phyloP scores from a whole-genome alignment of 768 basidiomycete genomes.

The Suillus luteus region DNA sequence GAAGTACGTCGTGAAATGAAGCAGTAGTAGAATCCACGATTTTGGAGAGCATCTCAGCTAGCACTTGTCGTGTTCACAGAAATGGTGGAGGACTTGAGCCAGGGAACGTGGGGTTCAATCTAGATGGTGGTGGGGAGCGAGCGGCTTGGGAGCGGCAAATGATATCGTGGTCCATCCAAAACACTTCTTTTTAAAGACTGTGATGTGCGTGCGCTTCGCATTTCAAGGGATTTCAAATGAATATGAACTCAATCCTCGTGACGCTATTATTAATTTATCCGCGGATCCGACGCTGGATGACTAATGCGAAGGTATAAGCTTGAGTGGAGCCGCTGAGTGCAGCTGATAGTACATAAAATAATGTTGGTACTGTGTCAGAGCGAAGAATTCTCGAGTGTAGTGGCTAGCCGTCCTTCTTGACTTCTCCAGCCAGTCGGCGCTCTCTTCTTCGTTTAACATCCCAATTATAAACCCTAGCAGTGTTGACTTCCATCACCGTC shows the following conservation, averaged over 20 bases:
- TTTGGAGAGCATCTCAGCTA: neutral
- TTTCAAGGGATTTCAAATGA: no score
- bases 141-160: neutral
- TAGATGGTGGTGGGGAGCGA: neutral
- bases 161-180: neutral
- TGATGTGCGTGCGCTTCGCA: no score
- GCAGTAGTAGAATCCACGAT: no score
- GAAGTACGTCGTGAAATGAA: neutral
- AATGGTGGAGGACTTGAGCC: neutral
- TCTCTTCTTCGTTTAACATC: slow-evolving; percentile 85
- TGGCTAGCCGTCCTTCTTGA: slow-evolving; percentile 10
- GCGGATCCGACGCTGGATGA: no score
- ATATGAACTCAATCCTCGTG: no score
- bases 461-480: slow-evolving; percentile 95
- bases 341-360: no score
- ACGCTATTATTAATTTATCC: no score
- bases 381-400: neutral
- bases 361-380: no score
- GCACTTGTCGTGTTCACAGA: neutral
- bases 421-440: slow-evolving; percentile 44
- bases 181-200: neutral
- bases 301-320: no score
- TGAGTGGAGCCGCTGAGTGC: no score
- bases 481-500: slow-evolving; percentile 96
- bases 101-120: neutral